These are phyloP conservation scores for Trichomonas vaginalis DNA, from an alignment of 208 protist species.

Conservation along the genomic window DNA sequence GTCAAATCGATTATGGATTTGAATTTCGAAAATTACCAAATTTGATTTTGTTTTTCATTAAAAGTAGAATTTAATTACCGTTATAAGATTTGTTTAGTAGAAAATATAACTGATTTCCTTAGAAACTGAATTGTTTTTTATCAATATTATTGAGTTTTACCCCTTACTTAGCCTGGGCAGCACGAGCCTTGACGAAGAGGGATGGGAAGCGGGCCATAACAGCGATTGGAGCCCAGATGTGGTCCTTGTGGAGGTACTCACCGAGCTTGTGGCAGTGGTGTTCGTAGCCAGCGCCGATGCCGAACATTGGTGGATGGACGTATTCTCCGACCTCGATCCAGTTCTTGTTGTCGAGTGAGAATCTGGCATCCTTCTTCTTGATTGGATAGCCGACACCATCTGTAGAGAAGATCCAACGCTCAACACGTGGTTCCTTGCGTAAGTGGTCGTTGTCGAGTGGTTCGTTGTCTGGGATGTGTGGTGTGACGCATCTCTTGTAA, in stretches of 20 bases:
- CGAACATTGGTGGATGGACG: neutral
- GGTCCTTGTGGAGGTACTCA: neutral
- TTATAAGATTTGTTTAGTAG: too few relatives aligned
- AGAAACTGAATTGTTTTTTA: too few relatives aligned
- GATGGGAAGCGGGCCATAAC: constrained; percentile 9
- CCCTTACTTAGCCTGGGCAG: neutral
- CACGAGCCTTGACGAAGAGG: neutral
- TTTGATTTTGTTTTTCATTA: too few relatives aligned
- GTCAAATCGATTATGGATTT: too few relatives aligned
- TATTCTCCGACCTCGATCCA: neutral
- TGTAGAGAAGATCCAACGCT: neutral
- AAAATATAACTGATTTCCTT: too few relatives aligned
- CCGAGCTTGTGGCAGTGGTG: constrained; percentile 10
- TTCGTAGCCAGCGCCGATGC: neutral
- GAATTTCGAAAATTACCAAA: too few relatives aligned
- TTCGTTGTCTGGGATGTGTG: neutral
- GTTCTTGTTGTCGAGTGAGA: neutral
- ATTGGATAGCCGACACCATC: constrained; percentile 1
- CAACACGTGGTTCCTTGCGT: neutral
- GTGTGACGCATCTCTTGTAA: neutral
- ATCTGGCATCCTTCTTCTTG: neutral
- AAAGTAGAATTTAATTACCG: too few relatives aligned
- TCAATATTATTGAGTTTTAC: neutral
- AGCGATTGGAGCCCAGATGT: constrained; percentile 7
- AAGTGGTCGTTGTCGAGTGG: neutral